Conservation (phyloP, 2,329 filamentous ascomycete species). For the Scorias spongiosa region DNA sequence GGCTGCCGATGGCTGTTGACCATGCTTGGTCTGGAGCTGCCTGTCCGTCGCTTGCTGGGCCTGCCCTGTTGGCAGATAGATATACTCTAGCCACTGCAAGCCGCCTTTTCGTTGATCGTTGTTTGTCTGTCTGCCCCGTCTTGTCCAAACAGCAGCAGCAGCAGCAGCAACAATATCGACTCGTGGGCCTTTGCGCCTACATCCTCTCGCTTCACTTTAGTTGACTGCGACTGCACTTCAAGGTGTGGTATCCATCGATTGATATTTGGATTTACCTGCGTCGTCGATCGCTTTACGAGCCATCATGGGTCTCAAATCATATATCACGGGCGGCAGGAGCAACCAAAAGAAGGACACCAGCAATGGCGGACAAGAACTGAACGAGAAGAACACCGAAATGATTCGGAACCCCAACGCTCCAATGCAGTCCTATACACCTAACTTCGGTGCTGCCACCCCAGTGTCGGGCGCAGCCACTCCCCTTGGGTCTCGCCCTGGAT, state of each 20-base stretch:
- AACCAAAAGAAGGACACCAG: constrained; percentile 5
- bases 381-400: neutral
- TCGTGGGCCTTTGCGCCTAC: constrained; percentile 8
- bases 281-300: neutral
- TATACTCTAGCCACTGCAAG: neutral
- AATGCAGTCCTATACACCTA: neutral
- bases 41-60: no score
- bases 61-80: no score
- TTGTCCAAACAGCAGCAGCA: neutral
- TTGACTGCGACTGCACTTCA: neutral
- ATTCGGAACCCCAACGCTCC: neutral
- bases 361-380: constrained; percentile 2
- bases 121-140: neutral
- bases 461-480: constrained; percentile 13
- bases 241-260: neutral
- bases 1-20: no score
- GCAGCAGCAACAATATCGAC: neutral
- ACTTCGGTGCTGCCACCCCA: neutral
- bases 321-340: constrained; percentile 9
- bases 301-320: constrained; percentile 12
- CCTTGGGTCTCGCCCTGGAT: constrained; percentile 19
- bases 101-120: neutral
- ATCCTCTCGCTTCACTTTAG: constrained; percentile 5
- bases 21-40: no score
- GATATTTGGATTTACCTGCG: neutral